Base-by-base conservation (phyloP, 345 rosid species). In the Microthlaspi erraticum region DNA sequence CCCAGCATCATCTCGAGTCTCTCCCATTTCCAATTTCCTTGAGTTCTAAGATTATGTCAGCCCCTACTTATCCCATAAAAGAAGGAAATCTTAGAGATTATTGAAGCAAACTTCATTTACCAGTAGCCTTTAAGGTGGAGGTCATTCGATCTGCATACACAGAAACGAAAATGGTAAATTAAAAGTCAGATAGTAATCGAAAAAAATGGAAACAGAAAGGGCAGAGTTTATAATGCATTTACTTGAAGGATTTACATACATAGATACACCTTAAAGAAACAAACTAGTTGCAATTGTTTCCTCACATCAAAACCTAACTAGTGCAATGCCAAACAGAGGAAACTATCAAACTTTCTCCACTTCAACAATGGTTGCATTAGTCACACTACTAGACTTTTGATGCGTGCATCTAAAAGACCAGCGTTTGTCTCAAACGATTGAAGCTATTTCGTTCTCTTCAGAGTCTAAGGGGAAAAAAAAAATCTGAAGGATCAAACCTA, bases 21-120 rank as follows among this genome's bases (percentile, higher is more conserved):
- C 97, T 78, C 85, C 96, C 98, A 95, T 95, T 79, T 81, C 73
- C 82, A 72, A 79, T 67, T 70, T 69, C 66, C 79, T 79, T 83
- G 74, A 87, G 64, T 81, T 76, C 78, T 65, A 84, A 68, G 83
- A 78, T 81, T 92, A 89, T 86, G 85, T 87, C 89, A 52, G 74
- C 77, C 33, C 75, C 78, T 77, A 76, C 88, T 82, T 72, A 83
- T 70, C 88, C 91, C 87, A 67, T 37, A 60, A 68, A 57, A 69
- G 12, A 63, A 55, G 41, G 52, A 26, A 77, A 66, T 68, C 70
- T 77, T 73, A 79, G 37, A 68, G 51, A 81, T 66, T 38, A 67
- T 4, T 50, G 46, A 44, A 59, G 66, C 62, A 81, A 77, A 73
- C 64, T 29, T 76, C 29, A 26, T 26, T 26, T 26, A 26, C 29